Evolutionary conservation across 345 rosid genomes (phyloP), one percentile per base, ranked within the genome.

Genomic region (Aquilaria yunnanensis): DNA sequence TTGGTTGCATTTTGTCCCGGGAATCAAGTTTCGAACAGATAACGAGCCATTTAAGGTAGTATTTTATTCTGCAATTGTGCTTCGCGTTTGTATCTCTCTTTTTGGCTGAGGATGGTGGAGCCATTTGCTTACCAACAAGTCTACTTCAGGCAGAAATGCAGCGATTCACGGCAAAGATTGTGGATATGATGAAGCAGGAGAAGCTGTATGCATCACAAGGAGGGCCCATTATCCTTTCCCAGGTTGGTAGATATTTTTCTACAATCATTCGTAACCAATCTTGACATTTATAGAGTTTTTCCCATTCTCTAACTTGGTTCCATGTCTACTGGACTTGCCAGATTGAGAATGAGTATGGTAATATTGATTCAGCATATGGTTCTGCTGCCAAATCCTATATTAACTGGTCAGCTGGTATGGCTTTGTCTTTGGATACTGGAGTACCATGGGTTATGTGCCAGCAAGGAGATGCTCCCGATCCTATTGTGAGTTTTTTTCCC

Each of bases 391-490:
- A 87, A 66, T 67, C 83, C 43, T 90, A 93, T 61, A 76, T 90
- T 62, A 85, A 90, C 0, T 93, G 97, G 98, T 84, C 97, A 65
- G 98, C 98, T 63, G 65, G 77, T 45, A 93, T 93, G 98, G 98
- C 98, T 68, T 61, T 77, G 56, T 88, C 97, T 58, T 60, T 84
- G 58, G 77, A 83, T 66, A 93, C 96, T n/a, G 97, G 96, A 8
- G 97, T 93, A 45, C 98, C 98, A 23, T 93, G 98, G 98, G 94
- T 90, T 67, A 90, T 90, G 98, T 93, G 98, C 73, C 96, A 93
- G 68, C 98, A 90, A 82, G 62, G 57, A 41, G 87, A 93, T 74
- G 98, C 97, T 64, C 97, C 98, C 73, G 98, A 90, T 74, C 90
- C 97, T 12, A 75, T 93, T 57, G 98, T 93, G 67, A 81, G 87